These are phyloP conservation scores for Begonia peltatifolia DNA, from an alignment of 306 rosid genomes.

Conservation along the genomic window DNA sequence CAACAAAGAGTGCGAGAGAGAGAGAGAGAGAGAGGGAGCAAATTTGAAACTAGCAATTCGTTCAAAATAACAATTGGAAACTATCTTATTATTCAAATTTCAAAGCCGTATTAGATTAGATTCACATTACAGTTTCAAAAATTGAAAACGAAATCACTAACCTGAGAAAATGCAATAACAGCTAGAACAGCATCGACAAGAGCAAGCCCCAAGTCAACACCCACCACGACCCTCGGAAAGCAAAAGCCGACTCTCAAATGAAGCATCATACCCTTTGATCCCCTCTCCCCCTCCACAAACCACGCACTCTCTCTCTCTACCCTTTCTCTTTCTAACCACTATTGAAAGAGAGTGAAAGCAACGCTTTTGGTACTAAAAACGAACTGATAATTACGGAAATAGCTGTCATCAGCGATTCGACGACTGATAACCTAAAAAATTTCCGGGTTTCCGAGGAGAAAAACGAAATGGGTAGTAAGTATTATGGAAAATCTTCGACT, in stretches of 20 bases:
- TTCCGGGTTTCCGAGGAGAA: neutral
- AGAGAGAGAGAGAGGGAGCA: too few species aligned
- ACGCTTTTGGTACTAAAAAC: slow-evolving; percentile 13
- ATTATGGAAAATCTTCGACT: neutral
- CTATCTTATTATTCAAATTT: too few species aligned
- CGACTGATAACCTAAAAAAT: neutral
- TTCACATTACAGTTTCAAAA: neutral
- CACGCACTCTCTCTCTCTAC: neutral
- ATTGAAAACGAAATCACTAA: slow-evolving; percentile 19
- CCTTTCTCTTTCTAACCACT: slow-evolving; percentile 8
- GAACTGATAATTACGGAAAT: slow-evolving; percentile 1
- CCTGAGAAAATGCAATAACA: slow-evolving; percentile 63
- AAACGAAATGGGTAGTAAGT: neutral
- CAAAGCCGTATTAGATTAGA: too few species aligned
- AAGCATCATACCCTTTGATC: slow-evolving; percentile 24
- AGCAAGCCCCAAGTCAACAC: slow-evolving; percentile 53
- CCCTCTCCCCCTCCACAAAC: slow-evolving; percentile 1
- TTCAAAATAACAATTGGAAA: too few species aligned
- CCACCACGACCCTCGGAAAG: slow-evolving; percentile 38
- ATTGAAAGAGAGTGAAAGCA: slow-evolving; percentile 8
- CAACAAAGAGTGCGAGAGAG: too few species aligned
- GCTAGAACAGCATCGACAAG: slow-evolving; percentile 48
- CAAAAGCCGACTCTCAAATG: slow-evolving; percentile 44
- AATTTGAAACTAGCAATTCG: too few species aligned
- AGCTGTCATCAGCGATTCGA: slow-evolving; percentile 24